Conservation (phyloP, 2,329 filamentous ascomycete species). For the Mollisia scopiformis region DNA sequence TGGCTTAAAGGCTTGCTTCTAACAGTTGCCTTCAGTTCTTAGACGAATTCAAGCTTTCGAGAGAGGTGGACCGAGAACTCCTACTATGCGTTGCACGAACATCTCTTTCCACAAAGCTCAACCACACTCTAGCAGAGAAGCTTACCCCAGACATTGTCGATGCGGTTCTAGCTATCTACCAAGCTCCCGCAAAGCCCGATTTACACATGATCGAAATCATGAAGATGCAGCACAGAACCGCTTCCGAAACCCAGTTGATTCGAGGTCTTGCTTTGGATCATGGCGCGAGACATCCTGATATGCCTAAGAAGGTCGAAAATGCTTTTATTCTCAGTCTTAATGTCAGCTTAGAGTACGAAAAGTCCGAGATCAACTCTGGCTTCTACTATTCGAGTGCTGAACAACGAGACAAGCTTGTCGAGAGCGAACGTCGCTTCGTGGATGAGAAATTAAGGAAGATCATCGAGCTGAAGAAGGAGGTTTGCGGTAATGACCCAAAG, state of each 20-base stretch:
- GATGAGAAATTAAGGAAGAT: constrained; percentile 98
- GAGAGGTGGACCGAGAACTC: constrained; percentile 90
- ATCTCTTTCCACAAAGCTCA: constrained; percentile 93
- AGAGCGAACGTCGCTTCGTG: constrained; percentile 94
- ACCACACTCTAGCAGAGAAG: constrained; percentile 83
- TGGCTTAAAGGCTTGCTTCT: too few relatives aligned
- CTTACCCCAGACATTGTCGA: constrained; percentile 96
- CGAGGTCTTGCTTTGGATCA: constrained; percentile 91
- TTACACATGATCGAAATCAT: constrained; percentile 99
- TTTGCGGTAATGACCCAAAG: constrained; percentile 89
- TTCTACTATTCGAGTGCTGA: constrained; percentile 99
- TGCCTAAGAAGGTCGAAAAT: constrained; percentile 96
- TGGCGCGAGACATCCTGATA: constrained; percentile 94
- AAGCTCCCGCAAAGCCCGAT: constrained; percentile 88
- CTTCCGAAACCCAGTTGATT: constrained; percentile 95
- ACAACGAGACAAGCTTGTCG: constrained; percentile 96
- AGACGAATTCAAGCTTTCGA: constrained; percentile 87
- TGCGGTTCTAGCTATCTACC: constrained; percentile 91
- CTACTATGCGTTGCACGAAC: constrained; percentile 92
- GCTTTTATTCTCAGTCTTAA: constrained; percentile 95
- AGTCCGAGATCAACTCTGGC: constrained; percentile 97
- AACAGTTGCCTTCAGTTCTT: too few relatives aligned
- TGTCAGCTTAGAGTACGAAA: constrained; percentile 97
- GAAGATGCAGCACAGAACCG: constrained; percentile 99
- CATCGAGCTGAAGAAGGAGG: constrained; percentile 95